Conservation (phyloP, 805 yeast species). For the Kluyveromyces lactis region DNA sequence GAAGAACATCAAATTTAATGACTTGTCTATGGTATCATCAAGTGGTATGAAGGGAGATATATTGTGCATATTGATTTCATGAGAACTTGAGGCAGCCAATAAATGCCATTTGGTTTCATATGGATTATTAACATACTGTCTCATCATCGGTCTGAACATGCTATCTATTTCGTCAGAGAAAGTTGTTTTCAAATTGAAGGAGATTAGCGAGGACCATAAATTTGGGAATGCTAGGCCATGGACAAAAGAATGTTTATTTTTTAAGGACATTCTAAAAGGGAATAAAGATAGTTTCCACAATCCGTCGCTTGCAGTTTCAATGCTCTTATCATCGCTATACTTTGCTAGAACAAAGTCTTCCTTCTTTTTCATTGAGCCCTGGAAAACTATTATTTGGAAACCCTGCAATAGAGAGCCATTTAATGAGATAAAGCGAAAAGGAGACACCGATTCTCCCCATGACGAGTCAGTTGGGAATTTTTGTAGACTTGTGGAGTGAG, state of each 20-base stretch:
- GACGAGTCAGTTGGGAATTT: constrained; percentile 44
- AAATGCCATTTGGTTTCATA: constrained; percentile 77
- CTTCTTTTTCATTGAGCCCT: constrained; percentile 1
- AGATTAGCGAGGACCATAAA: constrained; percentile 23
- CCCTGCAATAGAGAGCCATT: constrained; percentile 31
- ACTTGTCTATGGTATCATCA: constrained; percentile 13
- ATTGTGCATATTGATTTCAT: constrained; percentile 45
- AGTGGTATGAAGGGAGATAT: constrained; percentile 61
- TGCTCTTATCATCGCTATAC: not conserved
- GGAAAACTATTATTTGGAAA: constrained; percentile 40
- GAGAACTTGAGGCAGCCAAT: constrained; percentile 34
- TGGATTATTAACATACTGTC: constrained; percentile 59
- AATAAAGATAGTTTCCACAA: not conserved
- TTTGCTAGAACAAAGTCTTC: constrained; percentile 20
- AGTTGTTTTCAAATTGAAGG: constrained; percentile 14
- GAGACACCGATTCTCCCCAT: constrained; percentile 38
- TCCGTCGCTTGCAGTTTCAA: not conserved
- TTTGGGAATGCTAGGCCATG: constrained; percentile 20
- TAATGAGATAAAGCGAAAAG: constrained; percentile 43
- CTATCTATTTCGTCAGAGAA: constrained; percentile 4
- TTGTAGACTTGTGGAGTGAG: constrained; percentile 38
- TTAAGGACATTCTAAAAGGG: not conserved
- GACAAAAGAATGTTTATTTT: not conserved
- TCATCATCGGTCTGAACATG: constrained; percentile 50
- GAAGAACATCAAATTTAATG: constrained; percentile 16